Evolutionary conservation across 345 rosid genomes (phyloP).

Genomic region (Physaria fendleri): DNA sequence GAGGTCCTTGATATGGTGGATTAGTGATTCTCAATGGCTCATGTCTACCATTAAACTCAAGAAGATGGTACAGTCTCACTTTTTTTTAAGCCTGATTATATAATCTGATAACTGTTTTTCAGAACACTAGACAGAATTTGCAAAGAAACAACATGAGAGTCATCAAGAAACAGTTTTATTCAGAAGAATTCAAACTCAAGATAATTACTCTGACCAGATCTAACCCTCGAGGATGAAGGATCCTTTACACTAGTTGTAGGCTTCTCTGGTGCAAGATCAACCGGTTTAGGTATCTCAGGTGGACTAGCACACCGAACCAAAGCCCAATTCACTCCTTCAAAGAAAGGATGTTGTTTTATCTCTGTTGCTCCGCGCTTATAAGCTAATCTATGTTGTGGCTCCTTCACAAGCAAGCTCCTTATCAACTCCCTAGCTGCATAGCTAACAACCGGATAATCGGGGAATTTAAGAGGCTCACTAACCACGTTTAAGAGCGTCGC

Average conservation of each 20-base stretch:
- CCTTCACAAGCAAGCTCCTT: slow-evolving; percentile 73
- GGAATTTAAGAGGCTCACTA: slow-evolving; percentile 70
- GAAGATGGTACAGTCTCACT: no score
- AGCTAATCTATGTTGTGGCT: slow-evolving; percentile 73
- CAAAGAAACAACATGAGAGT: no score
- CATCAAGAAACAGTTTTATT: no score
- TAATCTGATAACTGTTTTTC: no score
- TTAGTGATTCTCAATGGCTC: no score
- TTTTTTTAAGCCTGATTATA: no score
- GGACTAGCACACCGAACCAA: slow-evolving; percentile 75
- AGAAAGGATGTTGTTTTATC: slow-evolving; percentile 78
- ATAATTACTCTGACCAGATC: slow-evolving; percentile 48
- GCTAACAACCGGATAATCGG: slow-evolving; percentile 71
- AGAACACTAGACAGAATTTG: no score
- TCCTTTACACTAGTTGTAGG: slow-evolving; percentile 21
- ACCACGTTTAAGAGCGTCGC: slow-evolving; percentile 80
- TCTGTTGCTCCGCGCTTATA: slow-evolving; percentile 76
- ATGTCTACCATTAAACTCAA: no score
- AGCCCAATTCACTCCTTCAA: slow-evolving; percentile 88
- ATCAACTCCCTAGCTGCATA: slow-evolving; percentile 69
- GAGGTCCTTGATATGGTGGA: no score
- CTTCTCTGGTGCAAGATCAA: slow-evolving; percentile 44
- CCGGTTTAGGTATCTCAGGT: slow-evolving; percentile 69
- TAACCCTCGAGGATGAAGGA: slow-evolving; percentile 40
- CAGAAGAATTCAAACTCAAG: no score